Base-by-base conservation (phyloP, 2,329 filamentous ascomycete genomes). In the Coniochaeta hoffmannii region DNA sequence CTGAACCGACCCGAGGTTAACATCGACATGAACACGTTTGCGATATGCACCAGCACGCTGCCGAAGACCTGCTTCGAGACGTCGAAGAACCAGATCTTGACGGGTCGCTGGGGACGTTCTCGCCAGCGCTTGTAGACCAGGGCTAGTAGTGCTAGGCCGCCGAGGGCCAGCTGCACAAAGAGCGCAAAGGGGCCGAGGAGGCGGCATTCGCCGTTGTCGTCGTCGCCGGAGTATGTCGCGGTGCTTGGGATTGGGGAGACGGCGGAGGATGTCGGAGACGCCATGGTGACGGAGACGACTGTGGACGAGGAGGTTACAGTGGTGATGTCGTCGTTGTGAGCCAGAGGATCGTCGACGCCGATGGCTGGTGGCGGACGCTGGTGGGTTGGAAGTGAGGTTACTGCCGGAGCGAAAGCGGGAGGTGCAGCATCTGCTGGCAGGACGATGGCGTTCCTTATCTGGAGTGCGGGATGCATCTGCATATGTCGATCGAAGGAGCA, bases 21-120 rank as follows among this genome's bases (percentile, higher is more conserved):
- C 89, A 97, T 90, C 50, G 90, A 95, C 88, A 99, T 96, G 70
- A 96, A 84, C 54, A 99, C 80, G 68, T 99, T 99, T 62, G 92
- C 89, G 46, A 93, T 79, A 73, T 99, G 94, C 32, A 97, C 85
- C 69, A 99, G 79, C 49, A 91, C 86, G 30, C 91, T 95, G 22
- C 94, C 94, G 65, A 97, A 89, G 54, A 99, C 90, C 76, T 99
- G 94, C 76, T 99, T 99, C 31, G 90, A 96, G 24, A 86, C 94
- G 68, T 99, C 94, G 70, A 97, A 99, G 70, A 89, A 92, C 93
- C 94, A 99, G 61, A 99, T 91, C 79, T 95, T 96, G 66, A 97
- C 68, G 1, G 93, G 93, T 55, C 94, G 82, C 69, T 97, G 93
- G 1, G 94, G 93, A 56, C 89, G 81, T 73, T 99, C 94, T 61